A percentile compares a stretch with the other conserved stretches of the same genome.
Evolutionary conservation across 1,284 basidiomycete species (phyloP).

Genomic region (Microbotryum silenes-acaulis): DNA sequence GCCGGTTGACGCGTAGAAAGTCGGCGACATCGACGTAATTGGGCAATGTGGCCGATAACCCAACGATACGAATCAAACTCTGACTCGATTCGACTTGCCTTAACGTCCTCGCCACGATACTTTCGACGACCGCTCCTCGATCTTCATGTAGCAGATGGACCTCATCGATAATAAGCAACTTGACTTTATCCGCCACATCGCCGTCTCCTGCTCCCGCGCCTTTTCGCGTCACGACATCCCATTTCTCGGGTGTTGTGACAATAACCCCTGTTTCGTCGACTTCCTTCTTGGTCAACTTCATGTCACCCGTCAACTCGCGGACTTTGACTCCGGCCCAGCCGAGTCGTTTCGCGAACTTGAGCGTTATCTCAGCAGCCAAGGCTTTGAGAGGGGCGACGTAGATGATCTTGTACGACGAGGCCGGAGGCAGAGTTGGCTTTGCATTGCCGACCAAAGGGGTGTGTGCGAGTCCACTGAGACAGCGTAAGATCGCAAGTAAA

Average conservation of each 20-base stretch:
- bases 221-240: constrained; percentile 98
- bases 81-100: constrained; percentile 93
- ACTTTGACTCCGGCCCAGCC: constrained; percentile 82
- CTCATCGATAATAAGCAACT: constrained; percentile 95
- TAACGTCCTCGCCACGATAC: constrained; percentile 91
- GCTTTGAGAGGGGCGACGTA: constrained; percentile 99
- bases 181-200: constrained; percentile 86
- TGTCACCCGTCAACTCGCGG: constrained; percentile 92
- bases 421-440: constrained; percentile 34
- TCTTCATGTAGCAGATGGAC: constrained; percentile 97
- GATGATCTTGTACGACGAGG: constrained; percentile 75
- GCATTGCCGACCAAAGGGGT: constrained; percentile 46
- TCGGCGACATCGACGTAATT: constrained; percentile 97
- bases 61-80: constrained; percentile 95
- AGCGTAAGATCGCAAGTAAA: constrained; percentile 81
- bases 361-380: constrained; percentile 86
- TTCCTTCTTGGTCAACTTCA: constrained; percentile 92
- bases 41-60: constrained; percentile 93
- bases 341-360: constrained; percentile 85
- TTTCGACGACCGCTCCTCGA: constrained; percentile 95
- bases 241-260: constrained; percentile 98
- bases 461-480: constrained; percentile 42
- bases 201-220: constrained; percentile 78
- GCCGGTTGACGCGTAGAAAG: constrained; percentile 81
- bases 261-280: constrained; percentile 96